Percentiles rank a stretch among this genome's conserved stretches.
Evolutionary conservation across 495 filamentous ascomycete species (phyloP).

Genomic region (Neurospora hispaniola): DNA sequence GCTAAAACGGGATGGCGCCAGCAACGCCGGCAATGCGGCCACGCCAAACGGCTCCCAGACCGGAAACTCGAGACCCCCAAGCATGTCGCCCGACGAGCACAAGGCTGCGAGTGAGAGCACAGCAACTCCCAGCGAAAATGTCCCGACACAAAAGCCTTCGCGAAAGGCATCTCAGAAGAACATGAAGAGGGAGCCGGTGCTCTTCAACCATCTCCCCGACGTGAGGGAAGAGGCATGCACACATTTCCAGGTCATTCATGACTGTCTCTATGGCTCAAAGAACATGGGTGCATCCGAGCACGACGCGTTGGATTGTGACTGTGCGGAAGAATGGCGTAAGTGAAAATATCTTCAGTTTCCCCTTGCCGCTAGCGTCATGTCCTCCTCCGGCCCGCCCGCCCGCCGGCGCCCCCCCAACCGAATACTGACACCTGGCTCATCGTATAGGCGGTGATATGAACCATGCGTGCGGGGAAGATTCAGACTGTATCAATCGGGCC

Average conservation of each 20-base stretch:
- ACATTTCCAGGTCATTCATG: constrained; percentile 69
- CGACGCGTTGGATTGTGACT: constrained; percentile 91
- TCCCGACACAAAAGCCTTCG: constrained; percentile 55
- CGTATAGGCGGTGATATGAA: constrained; percentile 60
- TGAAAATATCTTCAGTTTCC: constrained; percentile 15
- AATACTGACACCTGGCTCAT: neutral
- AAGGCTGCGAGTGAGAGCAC: constrained; percentile 32
- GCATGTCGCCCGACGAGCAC: constrained; percentile 33
- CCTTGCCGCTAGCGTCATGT: neutral
- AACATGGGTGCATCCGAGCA: constrained; percentile 82
- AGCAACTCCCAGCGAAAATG: constrained; percentile 27
- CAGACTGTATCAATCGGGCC: constrained; percentile 96
- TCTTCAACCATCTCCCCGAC: constrained; percentile 62
- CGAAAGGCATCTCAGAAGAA: constrained; percentile 67
- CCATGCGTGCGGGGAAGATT: constrained; percentile 87
- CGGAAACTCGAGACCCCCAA: constrained; percentile 22
- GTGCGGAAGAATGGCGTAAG: constrained; percentile 92
- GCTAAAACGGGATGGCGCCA: constrained; percentile 28
- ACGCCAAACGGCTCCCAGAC: constrained; percentile 32
- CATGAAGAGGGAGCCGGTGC: constrained; percentile 43
- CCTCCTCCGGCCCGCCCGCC: constrained; percentile 1
- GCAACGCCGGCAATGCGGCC: constrained; percentile 15
- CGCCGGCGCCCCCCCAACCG: constrained; percentile 9
- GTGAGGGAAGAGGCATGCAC: constrained; percentile 62
- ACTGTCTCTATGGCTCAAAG: constrained; percentile 82